Evolutionary conservation across 1,284 basidiomycete genomes (phyloP).

Genomic region (Ceratobasidium sp.): DNA sequence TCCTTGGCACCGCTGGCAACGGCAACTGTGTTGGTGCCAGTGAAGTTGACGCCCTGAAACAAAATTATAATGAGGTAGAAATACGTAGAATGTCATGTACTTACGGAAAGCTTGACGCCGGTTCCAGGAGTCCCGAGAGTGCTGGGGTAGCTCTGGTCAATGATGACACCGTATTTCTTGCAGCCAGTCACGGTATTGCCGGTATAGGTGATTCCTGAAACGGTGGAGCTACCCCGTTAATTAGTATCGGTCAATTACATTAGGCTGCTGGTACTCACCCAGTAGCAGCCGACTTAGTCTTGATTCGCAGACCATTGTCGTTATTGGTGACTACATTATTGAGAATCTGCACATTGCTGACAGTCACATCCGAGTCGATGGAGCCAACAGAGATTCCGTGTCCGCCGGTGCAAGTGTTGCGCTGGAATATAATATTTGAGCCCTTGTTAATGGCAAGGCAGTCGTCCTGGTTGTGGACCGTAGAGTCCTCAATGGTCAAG

Average conservation of each 20-base stretch:
- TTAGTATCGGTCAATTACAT: background rate
- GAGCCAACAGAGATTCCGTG: constrained; percentile 37
- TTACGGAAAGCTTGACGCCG: background rate
- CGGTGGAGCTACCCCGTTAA: background rate
- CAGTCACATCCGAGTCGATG: constrained; percentile 11
- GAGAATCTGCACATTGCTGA: constrained; percentile 26
- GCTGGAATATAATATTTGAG: too few species aligned
- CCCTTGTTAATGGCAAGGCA: constrained; percentile 43
- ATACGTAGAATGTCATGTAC: background rate
- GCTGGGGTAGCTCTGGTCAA: constrained; percentile 4
- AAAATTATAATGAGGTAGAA: background rate
- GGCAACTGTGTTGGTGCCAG: constrained; percentile 30
- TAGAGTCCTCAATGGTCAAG: constrained; percentile 5
- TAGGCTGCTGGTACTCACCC: background rate
- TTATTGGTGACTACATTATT: constrained; percentile 29
- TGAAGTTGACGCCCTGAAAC: constrained; percentile 13
- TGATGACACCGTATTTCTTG: constrained; percentile 23
- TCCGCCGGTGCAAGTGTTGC: background rate
- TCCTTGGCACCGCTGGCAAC: constrained; percentile 37
- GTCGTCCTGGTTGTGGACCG: constrained; percentile 43
- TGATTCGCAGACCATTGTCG: constrained; percentile 28
- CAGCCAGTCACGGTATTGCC: constrained; percentile 6
- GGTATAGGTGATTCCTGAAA: constrained; percentile 20
- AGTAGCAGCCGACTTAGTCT: constrained; percentile 20
- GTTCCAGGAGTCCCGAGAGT: background rate